These are phyloP conservation scores for Kwoniella shivajii DNA, from an alignment of 1,284 basidiomycete species.

Conservation along the genomic window DNA sequence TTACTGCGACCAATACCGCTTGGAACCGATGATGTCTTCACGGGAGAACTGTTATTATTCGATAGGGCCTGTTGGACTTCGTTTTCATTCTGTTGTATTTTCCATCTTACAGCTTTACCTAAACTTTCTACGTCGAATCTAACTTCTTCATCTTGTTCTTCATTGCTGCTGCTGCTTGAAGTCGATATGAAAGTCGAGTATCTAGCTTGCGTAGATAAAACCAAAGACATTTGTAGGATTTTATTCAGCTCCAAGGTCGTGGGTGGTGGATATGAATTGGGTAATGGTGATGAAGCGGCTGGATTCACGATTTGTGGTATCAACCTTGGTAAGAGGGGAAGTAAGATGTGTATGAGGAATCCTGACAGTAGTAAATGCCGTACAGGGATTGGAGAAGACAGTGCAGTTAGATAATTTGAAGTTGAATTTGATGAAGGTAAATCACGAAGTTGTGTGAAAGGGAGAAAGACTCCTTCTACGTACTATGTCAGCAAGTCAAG, in stretches of 20 bases:
- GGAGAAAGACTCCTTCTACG: slow-evolving; percentile 58
- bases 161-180: slow-evolving; percentile 7
- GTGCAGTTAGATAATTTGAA: slow-evolving; percentile 10
- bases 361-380: slow-evolving; percentile 52
- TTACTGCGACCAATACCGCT: neutral
- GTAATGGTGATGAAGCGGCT: neutral
- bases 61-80: neutral
- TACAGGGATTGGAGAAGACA: slow-evolving; percentile 38
- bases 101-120: slow-evolving; percentile 40
- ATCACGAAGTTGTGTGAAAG: slow-evolving; percentile 50
- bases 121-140: slow-evolving; percentile 41
- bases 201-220: slow-evolving; percentile 51
- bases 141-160: slow-evolving; percentile 34
- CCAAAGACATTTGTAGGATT: slow-evolving; percentile 52
- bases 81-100: slow-evolving; percentile 20
- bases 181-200: slow-evolving; percentile 45
- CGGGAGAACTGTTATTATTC: slow-evolving; percentile 6
- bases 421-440: slow-evolving; percentile 21
- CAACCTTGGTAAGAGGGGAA: slow-evolving; percentile 49
- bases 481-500: slow-evolving; percentile 43
- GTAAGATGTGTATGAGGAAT: slow-evolving; percentile 52
- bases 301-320: slow-evolving; percentile 30
- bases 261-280: slow-evolving; percentile 13
- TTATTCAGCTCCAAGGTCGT: slow-evolving; percentile 39
- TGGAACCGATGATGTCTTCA: neutral